These are phyloP conservation scores for Exophiala lecanii-corni DNA, from an alignment of 2,329 filamentous ascomycete species.

Conservation along the genomic window DNA sequence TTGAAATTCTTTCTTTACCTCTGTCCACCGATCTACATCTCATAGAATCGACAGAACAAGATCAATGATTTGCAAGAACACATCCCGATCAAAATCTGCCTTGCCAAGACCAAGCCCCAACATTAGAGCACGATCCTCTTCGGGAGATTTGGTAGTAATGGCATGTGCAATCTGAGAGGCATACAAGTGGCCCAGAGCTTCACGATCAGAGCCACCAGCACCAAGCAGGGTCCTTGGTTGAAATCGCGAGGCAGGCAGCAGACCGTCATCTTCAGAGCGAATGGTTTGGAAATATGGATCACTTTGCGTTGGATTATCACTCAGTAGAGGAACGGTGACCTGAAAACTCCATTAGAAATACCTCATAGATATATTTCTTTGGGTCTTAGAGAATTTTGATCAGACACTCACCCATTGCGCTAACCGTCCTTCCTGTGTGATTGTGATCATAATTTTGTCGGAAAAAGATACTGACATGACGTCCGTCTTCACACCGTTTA, in stretches of 20 bases:
- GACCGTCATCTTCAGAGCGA: constrained; percentile 46
- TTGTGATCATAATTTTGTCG: constrained; percentile 86
- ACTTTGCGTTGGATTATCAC: constrained; percentile 55
- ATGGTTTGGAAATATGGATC: constrained; percentile 34
- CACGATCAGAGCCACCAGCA: constrained; percentile 70
- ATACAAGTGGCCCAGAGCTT: constrained; percentile 80
- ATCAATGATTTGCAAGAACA: constrained; percentile 25
- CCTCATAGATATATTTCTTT: no score
- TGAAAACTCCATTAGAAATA: no score
- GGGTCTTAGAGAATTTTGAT: no score
- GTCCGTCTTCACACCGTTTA: constrained; percentile 67
- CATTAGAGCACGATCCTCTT: constrained; percentile 56
- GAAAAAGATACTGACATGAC: constrained; percentile 69
- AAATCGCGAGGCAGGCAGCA: constrained; percentile 74
- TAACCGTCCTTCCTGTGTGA: constrained; percentile 78
- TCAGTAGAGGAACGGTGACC: constrained; percentile 61
- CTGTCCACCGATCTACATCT: no score
- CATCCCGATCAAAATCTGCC: constrained; percentile 24
- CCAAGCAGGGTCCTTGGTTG: constrained; percentile 85
- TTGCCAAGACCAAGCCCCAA: constrained; percentile 36
- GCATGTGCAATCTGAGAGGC: constrained; percentile 84
- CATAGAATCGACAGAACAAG: constrained; percentile 25
- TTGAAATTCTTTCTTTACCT: no score
- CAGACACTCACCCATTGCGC: constrained; percentile 77
- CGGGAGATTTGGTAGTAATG: constrained; percentile 65